Conservation (phyloP, 2,329 filamentous ascomycete species). For the Colletotrichum filicis region DNA sequence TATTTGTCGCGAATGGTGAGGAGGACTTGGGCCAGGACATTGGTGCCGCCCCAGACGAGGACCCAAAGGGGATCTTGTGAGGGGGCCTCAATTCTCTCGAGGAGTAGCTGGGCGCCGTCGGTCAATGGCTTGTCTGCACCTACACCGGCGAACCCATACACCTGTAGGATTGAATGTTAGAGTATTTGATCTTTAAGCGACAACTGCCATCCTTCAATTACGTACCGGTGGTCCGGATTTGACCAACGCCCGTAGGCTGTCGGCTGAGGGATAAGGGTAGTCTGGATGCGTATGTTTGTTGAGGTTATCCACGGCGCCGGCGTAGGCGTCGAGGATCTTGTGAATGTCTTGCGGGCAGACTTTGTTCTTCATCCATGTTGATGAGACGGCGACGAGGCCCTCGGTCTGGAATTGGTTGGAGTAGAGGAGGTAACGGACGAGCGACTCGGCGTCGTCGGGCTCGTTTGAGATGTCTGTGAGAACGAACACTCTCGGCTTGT, state of each 20-base stretch:
- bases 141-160: slow-evolving; percentile 47
- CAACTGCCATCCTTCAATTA: background rate
- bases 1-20: slow-evolving; percentile 47
- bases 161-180: slow-evolving; percentile 30
- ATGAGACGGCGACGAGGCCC: slow-evolving; percentile 56
- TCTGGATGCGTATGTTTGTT: slow-evolving; percentile 59
- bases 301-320: slow-evolving; percentile 56
- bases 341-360: slow-evolving; percentile 54
- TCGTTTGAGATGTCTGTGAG: slow-evolving; percentile 58
- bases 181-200: background rate
- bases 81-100: slow-evolving; percentile 40
- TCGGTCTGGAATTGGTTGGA: slow-evolving; percentile 57
- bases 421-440: slow-evolving; percentile 57
- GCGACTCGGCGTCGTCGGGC: slow-evolving; percentile 56
- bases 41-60: slow-evolving; percentile 64
- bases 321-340: slow-evolving; percentile 57
- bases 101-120: slow-evolving; percentile 56
- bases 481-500: slow-evolving; percentile 51
- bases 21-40: slow-evolving; percentile 61
- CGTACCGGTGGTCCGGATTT: slow-evolving; percentile 48
- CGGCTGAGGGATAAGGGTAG: slow-evolving; percentile 51
- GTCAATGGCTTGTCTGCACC: slow-evolving; percentile 44
- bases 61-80: slow-evolving; percentile 59
- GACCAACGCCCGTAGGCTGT: slow-evolving; percentile 48
- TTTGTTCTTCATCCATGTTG: slow-evolving; percentile 55